A percentile compares a stretch with the other conserved stretches of the same genome.
Evolutionary conservation across 768 basidiomycete genomes (phyloP).

Genomic region (Saitozyma sp.): DNA sequence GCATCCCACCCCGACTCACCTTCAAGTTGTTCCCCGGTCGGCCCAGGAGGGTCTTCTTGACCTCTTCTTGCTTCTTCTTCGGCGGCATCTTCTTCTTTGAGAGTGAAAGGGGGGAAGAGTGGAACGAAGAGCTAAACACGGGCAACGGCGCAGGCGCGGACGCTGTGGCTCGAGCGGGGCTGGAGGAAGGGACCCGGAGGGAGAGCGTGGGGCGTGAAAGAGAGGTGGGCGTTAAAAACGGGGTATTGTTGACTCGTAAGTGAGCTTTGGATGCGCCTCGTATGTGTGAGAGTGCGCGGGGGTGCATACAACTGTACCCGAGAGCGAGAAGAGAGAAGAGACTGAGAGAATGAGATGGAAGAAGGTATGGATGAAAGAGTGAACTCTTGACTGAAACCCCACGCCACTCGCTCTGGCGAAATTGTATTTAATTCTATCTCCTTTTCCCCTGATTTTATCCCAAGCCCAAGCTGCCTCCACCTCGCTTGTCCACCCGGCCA

Average conservation of each 20-base stretch:
- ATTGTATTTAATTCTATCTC: background rate
- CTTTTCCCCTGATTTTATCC: constrained; percentile 4
- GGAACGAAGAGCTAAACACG: background rate
- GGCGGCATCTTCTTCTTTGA: constrained; percentile 72
- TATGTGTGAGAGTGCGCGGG: too few species aligned
- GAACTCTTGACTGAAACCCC: too few species aligned
- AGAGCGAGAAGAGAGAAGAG: too few species aligned
- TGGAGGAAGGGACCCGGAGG: background rate
- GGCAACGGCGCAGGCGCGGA: too few species aligned
- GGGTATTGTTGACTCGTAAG: background rate
- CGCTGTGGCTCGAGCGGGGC: too few species aligned
- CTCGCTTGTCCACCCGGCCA: background rate
- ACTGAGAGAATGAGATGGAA: too few species aligned
- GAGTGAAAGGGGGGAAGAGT: constrained; percentile 10
- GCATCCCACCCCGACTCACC: constrained; percentile 19
- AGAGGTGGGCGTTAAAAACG: background rate
- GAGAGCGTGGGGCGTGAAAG: background rate
- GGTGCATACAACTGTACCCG: too few species aligned
- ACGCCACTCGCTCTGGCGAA: background rate
- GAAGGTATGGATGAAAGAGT: too few species aligned
- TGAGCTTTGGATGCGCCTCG: too few species aligned
- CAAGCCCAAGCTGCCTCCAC: background rate
- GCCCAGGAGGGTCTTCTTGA: constrained; percentile 86
- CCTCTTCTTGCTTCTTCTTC: constrained; percentile 72
- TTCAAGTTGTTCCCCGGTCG: constrained; percentile 89